A percentile compares a stretch with the other conserved stretches of the same genome.
phyloP scores from a whole-genome alignment of 129 eudicot species.

The Chrysanthemum seticuspe region DNA sequence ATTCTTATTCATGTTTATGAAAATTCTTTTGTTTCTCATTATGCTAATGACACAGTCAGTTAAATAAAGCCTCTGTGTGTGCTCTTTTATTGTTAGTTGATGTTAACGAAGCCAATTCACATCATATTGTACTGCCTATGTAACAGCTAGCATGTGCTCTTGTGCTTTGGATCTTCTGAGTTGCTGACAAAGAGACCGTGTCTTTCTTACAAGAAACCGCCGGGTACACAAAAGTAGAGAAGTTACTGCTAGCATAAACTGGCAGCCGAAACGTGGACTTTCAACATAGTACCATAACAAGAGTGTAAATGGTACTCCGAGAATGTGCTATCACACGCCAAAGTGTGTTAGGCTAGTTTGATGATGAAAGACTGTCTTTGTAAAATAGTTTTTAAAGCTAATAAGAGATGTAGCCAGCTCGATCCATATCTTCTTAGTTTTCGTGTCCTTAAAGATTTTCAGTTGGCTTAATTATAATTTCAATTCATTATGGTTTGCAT shows the following conservation, averaged over 20 bases:
- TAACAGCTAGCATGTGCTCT: constrained; percentile 4
- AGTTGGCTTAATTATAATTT: background rate
- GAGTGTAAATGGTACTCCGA: background rate
- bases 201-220: constrained; percentile 1
- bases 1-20: background rate
- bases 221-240: constrained; percentile 3
- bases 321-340: background rate
- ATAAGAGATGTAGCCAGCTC: background rate
- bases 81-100: background rate
- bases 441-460: constrained; percentile 5
- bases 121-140: background rate
- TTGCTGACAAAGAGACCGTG: constrained; percentile 2
- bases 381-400: constrained; percentile 1
- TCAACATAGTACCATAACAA: background rate
- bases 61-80: background rate
- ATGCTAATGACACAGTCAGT: background rate
- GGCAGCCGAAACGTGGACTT: background rate
- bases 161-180: constrained; percentile 3
- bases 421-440: background rate
- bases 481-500: background rate
- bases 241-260: background rate
- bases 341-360: constrained; percentile 9
- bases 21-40: background rate
- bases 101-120: constrained; percentile 4
- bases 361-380: background rate